Conservation (phyloP, 768 basidiomycete genomes). For the Boletus pseudopeckii region DNA sequence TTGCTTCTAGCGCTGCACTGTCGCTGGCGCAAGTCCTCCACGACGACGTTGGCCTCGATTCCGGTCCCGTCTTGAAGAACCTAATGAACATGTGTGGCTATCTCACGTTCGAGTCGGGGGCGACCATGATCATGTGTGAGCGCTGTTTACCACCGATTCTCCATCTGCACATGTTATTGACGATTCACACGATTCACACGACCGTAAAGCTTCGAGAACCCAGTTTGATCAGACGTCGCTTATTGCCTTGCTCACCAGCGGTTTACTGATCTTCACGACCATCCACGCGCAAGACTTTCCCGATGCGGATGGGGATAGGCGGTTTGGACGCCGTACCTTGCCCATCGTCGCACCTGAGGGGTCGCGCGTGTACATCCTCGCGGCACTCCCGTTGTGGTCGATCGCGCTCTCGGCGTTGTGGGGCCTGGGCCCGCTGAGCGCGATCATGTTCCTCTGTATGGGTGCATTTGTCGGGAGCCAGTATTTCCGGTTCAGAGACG, state of each 20-base stretch:
- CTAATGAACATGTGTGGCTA: slow-evolving; percentile 32
- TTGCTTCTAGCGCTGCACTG: slow-evolving; percentile 22
- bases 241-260: slow-evolving; percentile 24
- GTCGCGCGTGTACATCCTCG: slow-evolving; percentile 10
- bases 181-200: neutral
- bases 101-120: slow-evolving; percentile 33
- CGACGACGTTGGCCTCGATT: slow-evolving; percentile 29
- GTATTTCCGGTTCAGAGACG: slow-evolving; percentile 11
- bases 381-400: slow-evolving; percentile 14
- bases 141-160: neutral
- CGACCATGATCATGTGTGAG: slow-evolving; percentile 29
- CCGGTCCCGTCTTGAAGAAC: slow-evolving; percentile 30
- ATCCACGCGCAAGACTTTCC: slow-evolving; percentile 38
- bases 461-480: slow-evolving; percentile 14
- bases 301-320: slow-evolving; percentile 31
- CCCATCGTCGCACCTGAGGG: slow-evolving; percentile 24
- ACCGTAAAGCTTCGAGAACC: neutral
- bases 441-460: slow-evolving; percentile 7
- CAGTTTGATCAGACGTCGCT: slow-evolving; percentile 14
- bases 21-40: slow-evolving; percentile 23
- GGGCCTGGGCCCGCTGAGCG: slow-evolving; percentile 9
- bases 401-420: slow-evolving; percentile 1
- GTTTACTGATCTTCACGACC: slow-evolving; percentile 33
- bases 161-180: neutral
- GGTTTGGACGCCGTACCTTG: slow-evolving; percentile 29